Evolutionary conservation across 2,329 filamentous ascomycete genomes (phyloP), one percentile per base, ranked within the genome.

Genomic region (Chaetomiaceae sp.): DNA sequence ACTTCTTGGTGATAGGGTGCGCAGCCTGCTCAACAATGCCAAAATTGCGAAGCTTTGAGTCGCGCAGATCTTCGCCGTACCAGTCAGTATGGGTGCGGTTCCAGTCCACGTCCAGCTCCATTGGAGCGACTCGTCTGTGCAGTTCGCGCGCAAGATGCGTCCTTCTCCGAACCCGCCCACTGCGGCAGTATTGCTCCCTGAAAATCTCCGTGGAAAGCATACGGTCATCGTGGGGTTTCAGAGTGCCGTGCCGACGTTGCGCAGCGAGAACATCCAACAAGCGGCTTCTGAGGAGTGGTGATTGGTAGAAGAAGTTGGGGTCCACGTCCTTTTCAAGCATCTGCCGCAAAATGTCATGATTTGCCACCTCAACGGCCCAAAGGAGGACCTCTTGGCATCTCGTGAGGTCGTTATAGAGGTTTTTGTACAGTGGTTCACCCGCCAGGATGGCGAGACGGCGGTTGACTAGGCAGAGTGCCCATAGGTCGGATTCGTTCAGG

Each of bases 301-400:
- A 48, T 8, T 36, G 19, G 19, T 39, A 44, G 9, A 30, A 9
- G n/a, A 43, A 43, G 24, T 48, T 44, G 1, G 46, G 40, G 10
- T 14, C 14, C 8, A 35, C 32, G 10, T 18, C 29, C 3, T 35
- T 14, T 12, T 36, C 22, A 6, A 48, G 32, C 30, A 48, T 10
- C 1, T 7, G 2, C 9, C 18, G 18, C 14, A 48, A 14, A 17
- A 41, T 6, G 1, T 19, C 7, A 18, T 44, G 36, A 1, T 20
- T 20, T 17, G 40, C 40, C 15, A 11, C 22, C 5, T 44, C 36
- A 10, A 40, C 22, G 9, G 35, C 36, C 46, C 46, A 48, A 2
- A 48, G 41, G 7, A 48, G 40, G 18, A 48, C 41, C 32, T 48
- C 46, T 12, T 37, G 29, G 22, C 15, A 38, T 22, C 45, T 26